Evolutionary conservation across 2,329 filamentous ascomycete species (phyloP).

Genomic region (Ascocoryne sarcoides): DNA sequence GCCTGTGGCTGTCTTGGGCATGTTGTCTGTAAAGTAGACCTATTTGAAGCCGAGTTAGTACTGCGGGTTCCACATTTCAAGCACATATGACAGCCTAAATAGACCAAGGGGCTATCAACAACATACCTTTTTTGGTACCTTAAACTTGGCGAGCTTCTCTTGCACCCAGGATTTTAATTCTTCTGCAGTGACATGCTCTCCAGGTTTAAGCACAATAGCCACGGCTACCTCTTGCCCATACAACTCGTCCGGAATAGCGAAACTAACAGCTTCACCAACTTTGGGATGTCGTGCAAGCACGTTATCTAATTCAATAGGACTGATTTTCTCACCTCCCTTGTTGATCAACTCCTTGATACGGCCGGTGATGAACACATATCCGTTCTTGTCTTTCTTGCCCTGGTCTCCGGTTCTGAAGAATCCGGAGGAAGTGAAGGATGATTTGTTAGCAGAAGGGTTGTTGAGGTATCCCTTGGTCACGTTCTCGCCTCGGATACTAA

Average conservation of each 20-base stretch:
- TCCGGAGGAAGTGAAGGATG: conserved; percentile 63
- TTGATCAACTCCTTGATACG: conserved; percentile 90
- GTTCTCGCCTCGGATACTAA: conserved; percentile 74
- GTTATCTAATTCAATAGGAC: conserved; percentile 81
- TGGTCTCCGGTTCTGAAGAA: conserved; percentile 88
- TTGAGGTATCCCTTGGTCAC: conserved; percentile 81
- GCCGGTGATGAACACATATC: conserved; percentile 81
- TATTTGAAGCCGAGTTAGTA: conserved; percentile 30
- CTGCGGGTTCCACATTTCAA: too few species aligned
- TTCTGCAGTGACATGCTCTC: conserved; percentile 44
- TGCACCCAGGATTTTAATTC: conserved; percentile 61
- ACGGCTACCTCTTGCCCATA: conserved; percentile 77
- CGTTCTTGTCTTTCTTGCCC: conserved; percentile 69
- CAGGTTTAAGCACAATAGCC: conserved; percentile 64
- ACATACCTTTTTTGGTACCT: conserved; percentile 70
- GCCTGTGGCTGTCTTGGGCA: conserved; percentile 88
- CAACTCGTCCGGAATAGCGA: conserved; percentile 72
- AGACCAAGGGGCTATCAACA: too few species aligned
- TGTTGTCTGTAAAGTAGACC: conserved; percentile 74
- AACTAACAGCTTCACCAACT: conserved; percentile 72
- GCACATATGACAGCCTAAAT: too few species aligned
- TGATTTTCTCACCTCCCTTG: conserved; percentile 85
- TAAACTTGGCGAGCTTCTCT: conserved; percentile 70
- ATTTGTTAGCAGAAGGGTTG: conserved; percentile 66
- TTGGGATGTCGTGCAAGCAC: conserved; percentile 64